Conservation (phyloP, 768 basidiomycete species). For the Obba rivulosa region DNA sequence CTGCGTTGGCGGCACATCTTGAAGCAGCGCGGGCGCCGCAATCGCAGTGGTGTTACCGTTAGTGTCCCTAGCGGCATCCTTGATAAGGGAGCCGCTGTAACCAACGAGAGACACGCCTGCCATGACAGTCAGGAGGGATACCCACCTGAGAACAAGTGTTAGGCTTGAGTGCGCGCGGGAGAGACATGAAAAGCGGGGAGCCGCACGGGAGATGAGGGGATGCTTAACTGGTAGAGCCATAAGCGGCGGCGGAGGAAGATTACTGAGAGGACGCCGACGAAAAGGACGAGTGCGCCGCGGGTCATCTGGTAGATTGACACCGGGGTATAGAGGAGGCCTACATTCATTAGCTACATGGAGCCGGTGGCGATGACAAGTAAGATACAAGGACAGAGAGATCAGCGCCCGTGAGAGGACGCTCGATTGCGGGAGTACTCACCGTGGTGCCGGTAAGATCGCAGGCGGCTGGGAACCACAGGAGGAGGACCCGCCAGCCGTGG, state of each 20-base stretch:
- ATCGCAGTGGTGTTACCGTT: constrained; percentile 16
- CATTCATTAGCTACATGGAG: constrained; percentile 71
- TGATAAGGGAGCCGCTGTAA: constrained; percentile 82
- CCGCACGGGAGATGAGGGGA: neutral
- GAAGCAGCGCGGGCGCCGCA: constrained; percentile 26
- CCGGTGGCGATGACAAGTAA: neutral
- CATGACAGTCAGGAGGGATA: constrained; percentile 86
- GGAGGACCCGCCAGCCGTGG: constrained; percentile 62
- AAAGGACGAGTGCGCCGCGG: constrained; percentile 87
- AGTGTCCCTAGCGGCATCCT: constrained; percentile 55
- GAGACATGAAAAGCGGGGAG: neutral
- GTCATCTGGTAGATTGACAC: constrained; percentile 99
- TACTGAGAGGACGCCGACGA: constrained; percentile 89
- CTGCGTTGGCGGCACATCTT: constrained; percentile 32
- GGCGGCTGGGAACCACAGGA: constrained; percentile 83
- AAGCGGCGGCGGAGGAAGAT: constrained; percentile 83
- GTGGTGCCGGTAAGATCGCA: constrained; percentile 93
- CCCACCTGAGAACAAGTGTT: constrained; percentile 50
- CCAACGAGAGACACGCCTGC: constrained; percentile 80
- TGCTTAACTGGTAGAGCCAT: constrained; percentile 76
- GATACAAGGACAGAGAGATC: constrained; percentile 1
- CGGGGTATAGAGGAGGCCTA: constrained; percentile 92
- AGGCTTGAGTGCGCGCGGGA: neutral
- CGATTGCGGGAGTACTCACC: constrained; percentile 43
- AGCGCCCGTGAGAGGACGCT: constrained; percentile 4